These are phyloP conservation scores for Nitzschia sp. DNA, from an alignment of 108 stramenopile genomes.

Conservation along the genomic window DNA sequence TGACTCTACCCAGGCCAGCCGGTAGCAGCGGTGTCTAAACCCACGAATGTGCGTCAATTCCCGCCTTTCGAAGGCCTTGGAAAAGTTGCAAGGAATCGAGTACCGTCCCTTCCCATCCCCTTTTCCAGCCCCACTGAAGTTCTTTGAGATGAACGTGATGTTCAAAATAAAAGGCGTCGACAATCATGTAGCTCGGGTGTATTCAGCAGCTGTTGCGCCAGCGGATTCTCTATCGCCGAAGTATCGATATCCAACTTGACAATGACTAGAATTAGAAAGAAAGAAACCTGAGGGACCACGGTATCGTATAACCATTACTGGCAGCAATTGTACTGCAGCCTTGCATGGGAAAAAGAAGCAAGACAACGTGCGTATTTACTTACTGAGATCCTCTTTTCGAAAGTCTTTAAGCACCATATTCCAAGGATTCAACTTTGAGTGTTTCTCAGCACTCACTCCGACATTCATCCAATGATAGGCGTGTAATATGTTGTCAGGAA, in stretches of 20 bases:
- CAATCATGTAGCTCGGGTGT: not conserved
- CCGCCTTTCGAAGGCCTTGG: not conserved
- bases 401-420: not conserved
- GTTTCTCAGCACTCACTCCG: not conserved
- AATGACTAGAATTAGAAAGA: too few species aligned
- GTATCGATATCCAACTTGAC: not conserved
- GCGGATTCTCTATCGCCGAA: not conserved
- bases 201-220: not conserved
- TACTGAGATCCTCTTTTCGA: constrained; percentile 6
- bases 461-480: constrained; percentile 4
- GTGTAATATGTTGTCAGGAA: not conserved
- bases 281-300: too few species aligned
- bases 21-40: too few species aligned
- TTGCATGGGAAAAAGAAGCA: too few species aligned
- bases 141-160: constrained; percentile 2
- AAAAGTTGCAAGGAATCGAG: not conserved
- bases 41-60: not conserved
- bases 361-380: too few species aligned
- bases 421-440: constrained; percentile 1
- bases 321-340: too few species aligned
- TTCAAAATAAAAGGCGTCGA: constrained; percentile 1
- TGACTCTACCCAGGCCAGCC: too few species aligned
- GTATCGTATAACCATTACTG: too few species aligned
- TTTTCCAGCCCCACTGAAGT: not conserved
- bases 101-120: not conserved